Conservation (phyloP, 148 eudicot genomes). For the Camellia sinensis region DNA sequence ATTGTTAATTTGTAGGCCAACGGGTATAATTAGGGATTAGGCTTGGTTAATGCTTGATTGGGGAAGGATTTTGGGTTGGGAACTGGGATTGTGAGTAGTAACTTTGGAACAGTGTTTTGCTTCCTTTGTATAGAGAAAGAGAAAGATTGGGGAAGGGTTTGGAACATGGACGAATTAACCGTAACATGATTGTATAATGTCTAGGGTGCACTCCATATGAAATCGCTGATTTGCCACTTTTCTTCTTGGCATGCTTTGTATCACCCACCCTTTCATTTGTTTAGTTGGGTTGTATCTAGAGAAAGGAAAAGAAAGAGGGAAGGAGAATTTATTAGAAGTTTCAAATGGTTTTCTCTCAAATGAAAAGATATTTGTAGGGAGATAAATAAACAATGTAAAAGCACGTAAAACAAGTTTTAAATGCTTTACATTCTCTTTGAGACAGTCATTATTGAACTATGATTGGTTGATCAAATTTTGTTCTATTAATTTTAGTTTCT, state of each 20-base stretch:
- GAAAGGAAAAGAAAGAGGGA: neutral
- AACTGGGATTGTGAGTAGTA: neutral
- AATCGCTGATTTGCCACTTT: too few relatives aligned
- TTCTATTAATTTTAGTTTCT: neutral
- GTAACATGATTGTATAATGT: too few relatives aligned
- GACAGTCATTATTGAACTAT: neutral
- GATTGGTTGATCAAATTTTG: neutral
- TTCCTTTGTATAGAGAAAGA: neutral
- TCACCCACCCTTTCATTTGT: too few relatives aligned
- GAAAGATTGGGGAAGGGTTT: neutral
- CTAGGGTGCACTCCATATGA: too few relatives aligned
- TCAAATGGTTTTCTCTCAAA: neutral
- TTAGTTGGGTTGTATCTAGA: too few relatives aligned
- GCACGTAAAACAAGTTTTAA: neutral
- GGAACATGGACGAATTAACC: too few relatives aligned
- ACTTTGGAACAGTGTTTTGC: neutral
- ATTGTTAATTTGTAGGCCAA: neutral
- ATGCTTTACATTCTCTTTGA: neutral
- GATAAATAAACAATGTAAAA: neutral
- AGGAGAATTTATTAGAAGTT: neutral
- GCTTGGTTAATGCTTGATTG: slow-evolving; percentile 6
- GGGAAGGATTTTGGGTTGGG: neutral
- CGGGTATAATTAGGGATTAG: neutral
- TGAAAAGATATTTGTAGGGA: neutral
- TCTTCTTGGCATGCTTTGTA: too few relatives aligned